A percentile compares a stretch with the other conserved stretches of the same genome.
Conservation (phyloP, 2,329 filamentous ascomycete genomes). For the Ramularia endophylla region DNA sequence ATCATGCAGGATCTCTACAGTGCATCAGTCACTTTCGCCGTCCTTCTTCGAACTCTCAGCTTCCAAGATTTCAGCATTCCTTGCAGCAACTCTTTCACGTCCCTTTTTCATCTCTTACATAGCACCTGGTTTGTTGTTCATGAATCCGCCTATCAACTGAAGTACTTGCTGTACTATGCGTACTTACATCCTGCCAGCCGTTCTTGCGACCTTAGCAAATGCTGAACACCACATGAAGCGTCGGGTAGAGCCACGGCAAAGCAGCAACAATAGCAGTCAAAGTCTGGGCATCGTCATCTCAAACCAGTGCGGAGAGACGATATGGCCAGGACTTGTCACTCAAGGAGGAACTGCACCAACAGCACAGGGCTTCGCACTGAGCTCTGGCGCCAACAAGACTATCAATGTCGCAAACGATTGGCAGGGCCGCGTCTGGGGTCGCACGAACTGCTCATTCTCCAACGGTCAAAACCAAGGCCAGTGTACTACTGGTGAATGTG, state of each 20-base stretch:
- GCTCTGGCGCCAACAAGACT: slow-evolving; percentile 51
- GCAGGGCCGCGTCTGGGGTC: slow-evolving; percentile 76
- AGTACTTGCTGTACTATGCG: not conserved
- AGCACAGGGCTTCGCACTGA: slow-evolving; percentile 60
- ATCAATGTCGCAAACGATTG: slow-evolving; percentile 66
- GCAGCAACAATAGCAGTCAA: slow-evolving; percentile 13
- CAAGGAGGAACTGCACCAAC: slow-evolving; percentile 64
- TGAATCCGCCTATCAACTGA: not conserved
- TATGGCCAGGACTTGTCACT: slow-evolving; percentile 72
- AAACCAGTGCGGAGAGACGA: slow-evolving; percentile 64
- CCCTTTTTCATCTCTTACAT: not conserved
- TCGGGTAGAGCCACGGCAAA: slow-evolving; percentile 22
- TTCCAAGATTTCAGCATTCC: too few relatives aligned
- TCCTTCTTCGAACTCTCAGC: too few relatives aligned
- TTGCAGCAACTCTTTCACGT: too few relatives aligned
- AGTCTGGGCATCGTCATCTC: slow-evolving; percentile 57
- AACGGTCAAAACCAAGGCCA: slow-evolving; percentile 48
- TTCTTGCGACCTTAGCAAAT: slow-evolving; percentile 25
- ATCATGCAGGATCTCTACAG: too few relatives aligned
- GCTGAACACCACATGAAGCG: slow-evolving; percentile 30
- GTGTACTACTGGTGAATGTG: slow-evolving; percentile 72
- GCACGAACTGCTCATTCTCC: slow-evolving; percentile 77
- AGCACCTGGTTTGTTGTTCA: not conserved
- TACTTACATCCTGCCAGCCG: not conserved
- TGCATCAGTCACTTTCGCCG: too few relatives aligned